Evolutionary conservation across 441 rosid genomes (phyloP), one percentile per base, ranked within the genome.

Genomic region (Capsella rubella): DNA sequence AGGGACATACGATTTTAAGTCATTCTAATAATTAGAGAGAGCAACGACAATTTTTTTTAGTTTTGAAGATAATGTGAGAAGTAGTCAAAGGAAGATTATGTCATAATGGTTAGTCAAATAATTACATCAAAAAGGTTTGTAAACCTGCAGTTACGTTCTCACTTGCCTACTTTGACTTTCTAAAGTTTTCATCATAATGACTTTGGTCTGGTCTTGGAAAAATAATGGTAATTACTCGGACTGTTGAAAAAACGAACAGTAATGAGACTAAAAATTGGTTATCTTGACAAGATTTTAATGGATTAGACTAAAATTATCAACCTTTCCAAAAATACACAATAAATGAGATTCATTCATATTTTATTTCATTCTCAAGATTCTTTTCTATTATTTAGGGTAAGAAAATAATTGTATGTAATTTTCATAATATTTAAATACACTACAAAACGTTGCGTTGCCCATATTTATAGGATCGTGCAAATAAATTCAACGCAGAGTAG

Each of bases 151-250:
- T 60, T 15, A 53, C 42, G 55, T 28, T 39, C 51, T 46, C 28
- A 75, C 64, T 49, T 34, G 31, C 51, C 15, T 42, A 52, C 69
- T 69, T 66, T 68, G 74, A 69, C 74, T 54, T 75, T 61, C 25
- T 27, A 32, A 52, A 52, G 32, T 12, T 32, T 27, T 59, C 39
- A 56, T 28, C 12, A 32, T 15, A 43, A 35, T 18, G 35, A 32
- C 6, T 5, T 2, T 1, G n/a, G 55, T 63, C 6, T 53, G 37
- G 40, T 64, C 42, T 34, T 34, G 37, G 6, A 9, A 37, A 55
- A 32, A 7, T 55, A 7, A 5, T 34, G 37, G 8, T 56, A 28
- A 25, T 11, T 3, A 35, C 8, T 35, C 9, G 3, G 39, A 35
- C 39, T 35, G 39, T 35, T 35, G 39, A 35, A 35, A 35, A 21